Evolutionary conservation across 768 basidiomycete genomes (phyloP).

Genomic region (Psilocybe cubensis): DNA sequence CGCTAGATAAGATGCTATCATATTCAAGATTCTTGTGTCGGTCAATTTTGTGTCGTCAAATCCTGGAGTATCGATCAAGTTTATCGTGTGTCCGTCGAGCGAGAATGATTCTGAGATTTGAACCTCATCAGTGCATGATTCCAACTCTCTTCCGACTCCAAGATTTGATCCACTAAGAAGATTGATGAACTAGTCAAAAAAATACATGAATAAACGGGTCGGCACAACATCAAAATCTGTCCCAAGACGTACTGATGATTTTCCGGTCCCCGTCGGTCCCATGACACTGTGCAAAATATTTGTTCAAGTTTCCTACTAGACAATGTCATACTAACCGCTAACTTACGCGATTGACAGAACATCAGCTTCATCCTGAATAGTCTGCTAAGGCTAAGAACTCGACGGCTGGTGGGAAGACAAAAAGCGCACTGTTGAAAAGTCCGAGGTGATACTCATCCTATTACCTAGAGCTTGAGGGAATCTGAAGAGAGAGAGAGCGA

Average conservation of each 20-base stretch:
- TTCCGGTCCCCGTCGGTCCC: conserved; percentile 44
- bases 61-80: conserved; percentile 62
- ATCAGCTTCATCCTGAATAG: conserved; percentile 15
- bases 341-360: conserved; percentile 18
- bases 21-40: conserved; percentile 50
- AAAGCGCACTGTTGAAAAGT: background rate
- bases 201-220: background rate
- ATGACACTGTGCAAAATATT: conserved; percentile 30
- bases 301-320: background rate
- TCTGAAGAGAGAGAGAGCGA: background rate
- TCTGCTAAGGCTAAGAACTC: background rate
- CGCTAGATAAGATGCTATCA: conserved; percentile 48
- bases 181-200: conserved; percentile 52
- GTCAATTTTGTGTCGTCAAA: conserved; percentile 57
- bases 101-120: conserved; percentile 44
- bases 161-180: conserved; percentile 51
- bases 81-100: conserved; percentile 44
- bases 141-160: conserved; percentile 45
- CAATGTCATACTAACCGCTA: background rate
- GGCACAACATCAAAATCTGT: background rate
- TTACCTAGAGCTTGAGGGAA: background rate
- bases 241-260: conserved; percentile 35
- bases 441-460: background rate
- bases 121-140: conserved; percentile 55
- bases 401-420: background rate